A percentile compares a stretch with the other conserved stretches of the same genome.
Evolutionary conservation across 805 yeast genomes (phyloP).

Genomic region (Saccharomycopsis sp.): DNA sequence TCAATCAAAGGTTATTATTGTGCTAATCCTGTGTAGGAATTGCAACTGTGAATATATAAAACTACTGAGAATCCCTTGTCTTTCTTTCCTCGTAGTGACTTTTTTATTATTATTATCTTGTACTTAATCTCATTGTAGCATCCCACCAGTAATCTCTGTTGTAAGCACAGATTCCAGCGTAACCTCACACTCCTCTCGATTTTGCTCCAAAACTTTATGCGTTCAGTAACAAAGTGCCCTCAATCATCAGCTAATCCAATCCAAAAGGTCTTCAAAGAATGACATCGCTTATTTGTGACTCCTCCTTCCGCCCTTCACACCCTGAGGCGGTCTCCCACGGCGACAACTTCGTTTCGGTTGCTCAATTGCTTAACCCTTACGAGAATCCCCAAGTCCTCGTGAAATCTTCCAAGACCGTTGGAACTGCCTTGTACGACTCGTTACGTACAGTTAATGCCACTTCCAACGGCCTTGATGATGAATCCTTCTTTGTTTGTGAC

Average conservation of each 20-base stretch:
- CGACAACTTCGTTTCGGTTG: background rate
- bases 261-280: constrained; percentile 16
- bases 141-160: background rate
- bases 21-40: no score
- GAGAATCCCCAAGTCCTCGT: background rate
- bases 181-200: background rate
- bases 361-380: constrained; percentile 9
- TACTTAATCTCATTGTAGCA: background rate
- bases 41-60: no score
- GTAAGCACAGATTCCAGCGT: background rate
- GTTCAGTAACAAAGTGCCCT: constrained; percentile 17
- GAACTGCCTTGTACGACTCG: constrained; percentile 7
- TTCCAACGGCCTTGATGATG: constrained; percentile 63
- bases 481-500: constrained; percentile 85
- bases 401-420: constrained; percentile 4
- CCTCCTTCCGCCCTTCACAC: background rate
- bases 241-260: constrained; percentile 2
- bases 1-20: background rate
- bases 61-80: no score
- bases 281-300: constrained; percentile 17
- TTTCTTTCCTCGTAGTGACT: no score
- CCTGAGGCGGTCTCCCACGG: background rate
- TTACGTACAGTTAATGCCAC: background rate
- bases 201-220: constrained; percentile 10
- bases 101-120: no score